A percentile compares a stretch with the other conserved stretches of the same genome.
phyloP scores from a whole-genome alignment of 2,329 filamentous ascomycete genomes.

The Aspergillus novoparasiticus region DNA sequence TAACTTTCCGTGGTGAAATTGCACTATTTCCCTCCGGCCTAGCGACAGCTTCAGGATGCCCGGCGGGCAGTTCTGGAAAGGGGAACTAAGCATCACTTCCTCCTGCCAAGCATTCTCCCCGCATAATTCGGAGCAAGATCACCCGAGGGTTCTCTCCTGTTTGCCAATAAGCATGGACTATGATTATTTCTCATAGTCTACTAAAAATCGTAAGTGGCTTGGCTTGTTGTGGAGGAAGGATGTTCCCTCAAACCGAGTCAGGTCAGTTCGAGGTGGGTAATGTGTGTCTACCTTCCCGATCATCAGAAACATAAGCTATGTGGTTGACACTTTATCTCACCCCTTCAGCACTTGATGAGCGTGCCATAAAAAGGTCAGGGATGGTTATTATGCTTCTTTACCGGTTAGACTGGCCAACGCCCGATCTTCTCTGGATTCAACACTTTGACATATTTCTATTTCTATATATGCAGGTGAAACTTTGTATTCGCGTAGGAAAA shows the following conservation, averaged over 20 bases:
- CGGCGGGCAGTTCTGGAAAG: background rate
- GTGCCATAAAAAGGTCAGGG: no score
- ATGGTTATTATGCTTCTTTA: no score
- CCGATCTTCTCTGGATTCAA: no score
- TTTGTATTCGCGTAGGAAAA: background rate
- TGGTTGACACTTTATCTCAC: no score
- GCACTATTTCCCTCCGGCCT: background rate
- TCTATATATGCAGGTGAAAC: no score
- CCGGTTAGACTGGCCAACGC: no score
- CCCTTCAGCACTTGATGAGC: no score
- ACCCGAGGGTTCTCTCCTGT: background rate
- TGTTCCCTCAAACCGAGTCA: background rate
- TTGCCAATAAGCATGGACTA: background rate
- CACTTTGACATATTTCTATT: no score
- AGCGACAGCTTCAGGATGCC: background rate
- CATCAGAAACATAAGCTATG: no score
- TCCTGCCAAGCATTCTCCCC: background rate
- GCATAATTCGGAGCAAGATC: background rate
- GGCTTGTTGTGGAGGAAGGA: background rate
- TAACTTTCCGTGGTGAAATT: background rate
- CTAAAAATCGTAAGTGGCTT: background rate
- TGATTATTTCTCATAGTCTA: background rate
- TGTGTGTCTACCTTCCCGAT: no score
- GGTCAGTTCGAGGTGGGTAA: background rate
- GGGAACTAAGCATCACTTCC: background rate